Evolutionary conservation across 2,329 filamentous ascomycete species (phyloP), one percentile per base, ranked within the genome.

Genomic region (Neonectria coccinea): DNA sequence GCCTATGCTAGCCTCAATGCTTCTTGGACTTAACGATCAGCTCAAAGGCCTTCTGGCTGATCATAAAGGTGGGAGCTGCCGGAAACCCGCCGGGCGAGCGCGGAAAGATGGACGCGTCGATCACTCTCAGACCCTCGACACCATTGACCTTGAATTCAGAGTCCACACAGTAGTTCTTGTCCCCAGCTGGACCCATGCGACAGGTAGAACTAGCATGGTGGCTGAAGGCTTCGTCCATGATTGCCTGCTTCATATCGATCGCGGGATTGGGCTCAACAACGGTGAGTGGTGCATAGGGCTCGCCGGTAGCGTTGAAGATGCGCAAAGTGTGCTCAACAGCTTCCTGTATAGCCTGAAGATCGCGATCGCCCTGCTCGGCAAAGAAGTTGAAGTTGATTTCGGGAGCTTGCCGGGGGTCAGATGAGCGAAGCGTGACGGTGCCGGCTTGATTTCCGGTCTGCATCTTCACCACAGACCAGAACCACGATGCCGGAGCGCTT

Each of bases 311-410:
- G 12, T 71, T 72, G 31, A 85, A 22, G 27, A 73, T 68, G 3
- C 53, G 51, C 16, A 69, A 33, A 2, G 66, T 48, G 12, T 64
- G 65, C 39, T 70, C 66, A 16, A 75, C 65, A 7, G 62, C 67
- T 25, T 73, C 66, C 16, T 62, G 53, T 0, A 70, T 51, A 8
- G 59, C 62, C 29, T 59, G 59, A 0, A 71, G 54, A 20, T 71
- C 67, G 0, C 60, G 44, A 1, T 64, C 64, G 5, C 62, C 64
- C 2, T 63, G 45, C 25, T 69, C 58, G 1, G 83, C 79, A 78
- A 87, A 89, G 74, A 83, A 89, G 75, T 88, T 86, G 80, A 89
- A 91, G 57, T 81, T 80, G 67, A 92, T 90, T 8, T 85, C 76
- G 0, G 91, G 90, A 0, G 83, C 80, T 61, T 91, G 89, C 2